Base-by-base conservation (phyloP, 768 basidiomycete genomes). In the Lanmaoa pseudosensibilis region DNA sequence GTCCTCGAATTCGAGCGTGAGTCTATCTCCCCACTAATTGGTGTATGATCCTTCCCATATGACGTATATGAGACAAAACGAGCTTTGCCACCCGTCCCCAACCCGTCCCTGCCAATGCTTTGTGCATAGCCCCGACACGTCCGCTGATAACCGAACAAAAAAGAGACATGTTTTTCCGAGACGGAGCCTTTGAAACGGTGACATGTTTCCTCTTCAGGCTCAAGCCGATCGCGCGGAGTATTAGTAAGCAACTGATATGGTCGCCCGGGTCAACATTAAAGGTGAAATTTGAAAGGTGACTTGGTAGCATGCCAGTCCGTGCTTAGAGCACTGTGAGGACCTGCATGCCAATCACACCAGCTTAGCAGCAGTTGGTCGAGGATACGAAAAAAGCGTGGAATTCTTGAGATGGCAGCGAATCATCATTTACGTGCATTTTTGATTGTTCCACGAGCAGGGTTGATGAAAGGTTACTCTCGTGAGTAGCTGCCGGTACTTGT, bases 371-470 rank as follows among this genome's bases (percentile, higher is more conserved):
- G 25, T 52, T 36, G 37, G 27, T 41, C 27, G 46, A 47, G 53
- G 25, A 46, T n/a, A n/a, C 34, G 21, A 36, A 16, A 11, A 16
- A 11, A 27, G n/a, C 19, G 58, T 54, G 58, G 58, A 4, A 46
- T 32, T n/a, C 25, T 23, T n/a, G 18, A 27, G 25, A 6, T 8
- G 3, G 38, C n/a, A 27, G 16, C 19, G 18, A 36, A 25, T 2
- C n/a, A 13, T 4, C 27, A 11, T 40, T 65, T 65, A 65, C 63
- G 63, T 56, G 23, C 56, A 18, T 25, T 19, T 33, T 10, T n/a
- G 16, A 37, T 54, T 6, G 13, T 59, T 56, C 62, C 64, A 65
- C 62, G 51, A 43, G 30, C 50, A 68, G 63, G 66, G 56, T 43
- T 49, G 47, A 10, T 30, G n/a, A 59, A 52, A 8, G 30, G 38